A percentile compares a stretch with the other conserved stretches of the same genome.
Conservation (phyloP, 805 yeast species). For the Brettanomyces sp. region DNA sequence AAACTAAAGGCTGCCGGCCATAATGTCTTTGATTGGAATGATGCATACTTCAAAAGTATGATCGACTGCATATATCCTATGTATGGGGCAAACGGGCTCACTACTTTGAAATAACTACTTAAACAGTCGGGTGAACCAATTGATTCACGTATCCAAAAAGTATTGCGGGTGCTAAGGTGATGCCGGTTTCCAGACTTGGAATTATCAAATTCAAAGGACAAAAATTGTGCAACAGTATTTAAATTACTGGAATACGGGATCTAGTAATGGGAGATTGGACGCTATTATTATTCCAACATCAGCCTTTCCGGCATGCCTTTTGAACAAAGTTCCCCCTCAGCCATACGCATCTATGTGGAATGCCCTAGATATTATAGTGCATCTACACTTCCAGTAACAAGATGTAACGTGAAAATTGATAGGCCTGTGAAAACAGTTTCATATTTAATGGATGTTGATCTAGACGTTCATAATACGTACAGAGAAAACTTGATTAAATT, state of each 20-base stretch:
- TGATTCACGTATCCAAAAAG: conserved; percentile 5
- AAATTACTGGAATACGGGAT: conserved; percentile 30
- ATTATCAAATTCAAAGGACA: conserved; percentile 31
- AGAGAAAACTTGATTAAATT: conserved; percentile 32
- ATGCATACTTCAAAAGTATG: conserved; percentile 37
- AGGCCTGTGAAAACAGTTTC: conserved; percentile 16
- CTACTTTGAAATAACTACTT: conserved; percentile 24
- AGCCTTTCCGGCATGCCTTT: conserved; percentile 31
- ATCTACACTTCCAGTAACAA: conserved; percentile 47
- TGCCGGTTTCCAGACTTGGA: conserved; percentile 30
- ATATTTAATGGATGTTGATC: conserved; percentile 33
- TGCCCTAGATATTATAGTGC: conserved; percentile 37
- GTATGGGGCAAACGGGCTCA: conserved; percentile 34
- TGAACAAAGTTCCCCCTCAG: conserved; percentile 34
- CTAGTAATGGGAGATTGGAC: conserved; percentile 35
- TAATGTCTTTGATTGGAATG: conserved; percentile 40
- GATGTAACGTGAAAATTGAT: conserved; percentile 38
- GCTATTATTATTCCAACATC: conserved; percentile 39
- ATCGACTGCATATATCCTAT: conserved; percentile 25
- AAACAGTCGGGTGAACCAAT: conserved; percentile 36
- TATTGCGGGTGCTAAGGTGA: conserved; percentile 20
- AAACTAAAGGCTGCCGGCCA: conserved; percentile 35
- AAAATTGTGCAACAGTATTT: conserved; percentile 20
- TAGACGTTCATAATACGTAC: conserved; percentile 35
- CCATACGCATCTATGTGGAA: conserved; percentile 30